phyloP scores from a whole-genome alignment of 306 rosid species.

The Boehmeria nivea region DNA sequence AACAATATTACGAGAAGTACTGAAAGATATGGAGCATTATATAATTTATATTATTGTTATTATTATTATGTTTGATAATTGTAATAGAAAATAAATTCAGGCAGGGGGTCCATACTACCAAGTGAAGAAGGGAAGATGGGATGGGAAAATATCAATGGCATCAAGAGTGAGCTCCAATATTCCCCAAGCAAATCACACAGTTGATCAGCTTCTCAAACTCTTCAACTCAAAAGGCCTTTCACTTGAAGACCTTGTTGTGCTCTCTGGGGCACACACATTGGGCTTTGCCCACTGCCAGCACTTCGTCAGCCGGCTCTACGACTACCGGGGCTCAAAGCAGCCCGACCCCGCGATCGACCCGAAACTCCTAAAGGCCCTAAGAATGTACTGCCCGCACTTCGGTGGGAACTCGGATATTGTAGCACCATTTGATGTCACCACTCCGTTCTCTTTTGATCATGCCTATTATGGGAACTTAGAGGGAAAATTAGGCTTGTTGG shows the following conservation, averaged over 20 bases:
- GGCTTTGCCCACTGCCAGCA: slow-evolving; percentile 78
- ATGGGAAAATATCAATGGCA: slow-evolving; percentile 81
- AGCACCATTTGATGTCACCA: slow-evolving; percentile 84
- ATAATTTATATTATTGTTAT: too few relatives aligned
- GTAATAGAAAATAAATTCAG: too few relatives aligned
- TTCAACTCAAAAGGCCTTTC: slow-evolving; percentile 66
- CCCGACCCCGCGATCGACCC: slow-evolving; percentile 73
- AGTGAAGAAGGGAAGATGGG: slow-evolving; percentile 90
- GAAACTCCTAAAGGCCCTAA: slow-evolving; percentile 46
- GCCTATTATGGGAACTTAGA: slow-evolving; percentile 73
- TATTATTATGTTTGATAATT: too few relatives aligned
- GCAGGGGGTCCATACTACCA: slow-evolving; percentile 89
- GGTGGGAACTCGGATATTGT: slow-evolving; percentile 66
- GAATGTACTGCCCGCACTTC: slow-evolving; percentile 64
- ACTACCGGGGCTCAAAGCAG: slow-evolving; percentile 38
- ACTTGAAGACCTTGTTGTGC: slow-evolving; percentile 65
- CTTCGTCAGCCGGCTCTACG: slow-evolving; percentile 59
- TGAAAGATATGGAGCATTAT: too few relatives aligned
- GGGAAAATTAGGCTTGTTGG: slow-evolving; percentile 59
- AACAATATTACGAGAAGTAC: too few relatives aligned
- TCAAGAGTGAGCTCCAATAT: slow-evolving; percentile 62
- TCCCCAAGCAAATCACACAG: slow-evolving; percentile 69
- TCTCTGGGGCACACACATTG: slow-evolving; percentile 86
- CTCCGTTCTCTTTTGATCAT: slow-evolving; percentile 73
- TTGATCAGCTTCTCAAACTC: slow-evolving; percentile 69